phyloP scores from a whole-genome alignment of 2,329 filamentous ascomycete genomes.

The Apiospora malaysiana region DNA sequence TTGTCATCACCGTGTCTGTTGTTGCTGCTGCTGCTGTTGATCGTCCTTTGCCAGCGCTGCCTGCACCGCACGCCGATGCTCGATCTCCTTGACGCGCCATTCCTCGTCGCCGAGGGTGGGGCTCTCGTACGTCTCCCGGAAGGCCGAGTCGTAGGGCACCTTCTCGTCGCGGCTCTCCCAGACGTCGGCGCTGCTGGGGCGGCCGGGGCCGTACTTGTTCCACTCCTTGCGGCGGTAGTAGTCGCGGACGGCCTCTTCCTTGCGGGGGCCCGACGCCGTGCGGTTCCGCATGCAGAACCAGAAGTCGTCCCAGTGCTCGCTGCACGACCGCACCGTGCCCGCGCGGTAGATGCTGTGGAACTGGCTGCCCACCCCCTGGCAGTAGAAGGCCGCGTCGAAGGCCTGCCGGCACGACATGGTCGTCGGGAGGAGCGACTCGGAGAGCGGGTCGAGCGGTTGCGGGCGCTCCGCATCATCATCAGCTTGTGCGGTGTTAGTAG shows the following conservation, averaged over 20 bases:
- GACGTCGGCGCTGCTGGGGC: conserved; percentile 83
- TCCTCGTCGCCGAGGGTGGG: conserved; percentile 49
- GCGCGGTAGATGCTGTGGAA: conserved; percentile 92
- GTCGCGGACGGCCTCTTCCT: conserved; percentile 66
- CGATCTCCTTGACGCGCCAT: conserved; percentile 46
- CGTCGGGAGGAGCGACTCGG: conserved; percentile 76
- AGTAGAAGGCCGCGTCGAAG: conserved; percentile 94
- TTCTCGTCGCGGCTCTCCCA: conserved; percentile 77
- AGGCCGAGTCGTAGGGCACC: conserved; percentile 56
- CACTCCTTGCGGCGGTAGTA: conserved; percentile 71
- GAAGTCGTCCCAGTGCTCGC: conserved; percentile 89
- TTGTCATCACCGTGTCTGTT: background rate
- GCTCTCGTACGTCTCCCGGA: conserved; percentile 47
- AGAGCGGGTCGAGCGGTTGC: conserved; percentile 50
- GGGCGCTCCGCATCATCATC: background rate
- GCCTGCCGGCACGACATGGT: conserved; percentile 87
- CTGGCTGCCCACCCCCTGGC: conserved; percentile 88
- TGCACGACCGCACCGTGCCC: conserved; percentile 77
- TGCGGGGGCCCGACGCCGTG: conserved; percentile 62
- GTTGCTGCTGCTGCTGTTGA: background rate
- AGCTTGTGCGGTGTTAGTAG: conserved; percentile 26
- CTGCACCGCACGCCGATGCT: conserved; percentile 32
- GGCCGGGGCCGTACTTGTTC: conserved; percentile 67
- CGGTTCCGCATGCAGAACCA: conserved; percentile 96
- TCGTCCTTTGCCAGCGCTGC: conserved; percentile 29